Evolutionary conservation across 2,329 filamentous ascomycete genomes (phyloP).

Genomic region (Albophoma yamanashiensis): DNA sequence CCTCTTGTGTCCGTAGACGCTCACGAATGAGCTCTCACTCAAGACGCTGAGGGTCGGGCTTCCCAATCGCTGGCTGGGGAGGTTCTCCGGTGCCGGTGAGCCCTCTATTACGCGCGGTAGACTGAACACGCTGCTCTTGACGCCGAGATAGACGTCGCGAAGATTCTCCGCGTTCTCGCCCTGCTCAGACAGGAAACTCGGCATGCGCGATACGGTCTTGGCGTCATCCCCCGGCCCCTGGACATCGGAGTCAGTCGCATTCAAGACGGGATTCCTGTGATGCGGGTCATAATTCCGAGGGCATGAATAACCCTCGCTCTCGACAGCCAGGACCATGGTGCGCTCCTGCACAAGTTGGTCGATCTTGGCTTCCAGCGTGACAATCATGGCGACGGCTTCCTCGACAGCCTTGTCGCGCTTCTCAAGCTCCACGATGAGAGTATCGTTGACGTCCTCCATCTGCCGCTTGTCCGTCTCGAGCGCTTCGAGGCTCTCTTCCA

Average conservation of each 20-base stretch:
- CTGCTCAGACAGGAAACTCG: constrained; percentile 52
- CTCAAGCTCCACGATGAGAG: constrained; percentile 49
- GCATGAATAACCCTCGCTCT: constrained; percentile 26
- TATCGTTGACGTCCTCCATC: constrained; percentile 46
- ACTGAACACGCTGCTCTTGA: constrained; percentile 36
- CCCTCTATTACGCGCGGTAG: constrained; percentile 36
- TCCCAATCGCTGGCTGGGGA: constrained; percentile 25
- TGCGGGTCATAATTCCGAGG: constrained; percentile 19
- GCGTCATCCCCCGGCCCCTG: constrained; percentile 17
- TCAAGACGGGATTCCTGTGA: constrained; percentile 11
- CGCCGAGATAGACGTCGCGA: constrained; percentile 46
- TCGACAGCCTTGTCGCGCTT: constrained; percentile 60
- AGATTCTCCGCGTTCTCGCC: constrained; percentile 51
- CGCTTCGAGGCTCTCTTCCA: constrained; percentile 47
- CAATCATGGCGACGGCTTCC: constrained; percentile 61
- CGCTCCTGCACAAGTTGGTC: constrained; percentile 43
- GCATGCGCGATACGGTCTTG: constrained; percentile 43
- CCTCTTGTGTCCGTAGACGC: constrained; percentile 41
- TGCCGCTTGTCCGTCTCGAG: constrained; percentile 44
- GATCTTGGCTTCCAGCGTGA: constrained; percentile 49
- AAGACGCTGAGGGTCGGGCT: constrained; percentile 54
- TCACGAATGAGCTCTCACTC: constrained; percentile 57
- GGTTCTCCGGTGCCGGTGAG: constrained; percentile 22
- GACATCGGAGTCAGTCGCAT: constrained; percentile 8
- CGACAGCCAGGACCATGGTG: constrained; percentile 40